Base-by-base conservation (phyloP, 192 early-diverging fungal genomes). In the Thoreauomyces humboldtii region DNA sequence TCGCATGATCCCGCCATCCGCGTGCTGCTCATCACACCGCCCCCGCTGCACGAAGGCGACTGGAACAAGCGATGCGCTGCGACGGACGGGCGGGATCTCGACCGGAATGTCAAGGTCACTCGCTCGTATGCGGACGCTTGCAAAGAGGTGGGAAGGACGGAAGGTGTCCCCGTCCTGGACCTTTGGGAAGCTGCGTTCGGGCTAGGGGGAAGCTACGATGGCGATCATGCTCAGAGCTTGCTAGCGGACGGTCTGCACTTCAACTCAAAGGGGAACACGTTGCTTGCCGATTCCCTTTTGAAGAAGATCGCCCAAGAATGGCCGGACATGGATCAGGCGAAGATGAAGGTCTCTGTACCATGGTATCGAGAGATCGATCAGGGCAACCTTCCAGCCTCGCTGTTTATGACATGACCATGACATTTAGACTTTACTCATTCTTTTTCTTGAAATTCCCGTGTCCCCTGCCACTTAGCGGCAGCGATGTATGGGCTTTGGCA, bases 11-110 rank as follows among this genome's bases (percentile, higher is more conserved):
- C 91, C 1, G 70, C 79, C 3, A 81, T 86, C 0, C 74, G 77
- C 32, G 73, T 92, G 9, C 71, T 92, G 14, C 29, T 92, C 7
- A 78, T 94, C 36, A 86, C 89, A 0, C 90, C 90, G 17, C 90
- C 90, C 1, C 79, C 83, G 0, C 24, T 90, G 0, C 79, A 89
- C 62, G 87, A 89, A 44, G 50, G 42, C 0, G 70, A 64, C 24
- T 81, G 82, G 78, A 53, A 55, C 2, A 25, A 57, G 38, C 9
- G 38, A 41, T 41, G 38, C 11, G 38, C 38, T 12, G 38, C 38
- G 38, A 46, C 24, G 17, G 19, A 54, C 12, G 80, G 78, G 1
- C 36, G 71, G 36, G 32, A 22, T 6, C 33, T 36, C 17, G 67
- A 69, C 33, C 66, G 67, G 3, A 25, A n/a, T 22, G 44, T 60